phyloP scores from a whole-genome alignment of 2,329 filamentous ascomycete species.

The Ophiostoma piceae region DNA sequence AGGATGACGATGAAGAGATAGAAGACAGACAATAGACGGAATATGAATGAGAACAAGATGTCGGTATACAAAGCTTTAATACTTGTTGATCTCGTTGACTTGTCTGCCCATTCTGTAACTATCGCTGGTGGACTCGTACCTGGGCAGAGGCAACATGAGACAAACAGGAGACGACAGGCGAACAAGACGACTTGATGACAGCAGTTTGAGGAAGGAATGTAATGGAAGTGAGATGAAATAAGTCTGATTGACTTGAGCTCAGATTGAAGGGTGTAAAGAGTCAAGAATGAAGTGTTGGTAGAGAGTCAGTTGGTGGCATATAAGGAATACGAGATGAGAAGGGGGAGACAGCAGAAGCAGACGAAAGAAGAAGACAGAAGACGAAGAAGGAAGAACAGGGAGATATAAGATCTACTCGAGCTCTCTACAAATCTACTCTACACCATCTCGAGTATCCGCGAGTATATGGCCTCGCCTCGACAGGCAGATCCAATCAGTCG shows the following conservation, averaged over 20 bases:
- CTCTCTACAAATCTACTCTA: not conserved
- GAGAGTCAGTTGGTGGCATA: not conserved
- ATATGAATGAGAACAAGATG: not conserved
- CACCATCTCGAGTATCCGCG: not conserved
- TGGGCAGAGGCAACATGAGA: constrained; percentile 1
- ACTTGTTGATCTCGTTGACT: not conserved
- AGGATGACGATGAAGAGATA: not conserved
- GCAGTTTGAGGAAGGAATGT: not conserved
- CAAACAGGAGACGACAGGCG: constrained; percentile 4
- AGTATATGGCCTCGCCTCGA: not conserved
- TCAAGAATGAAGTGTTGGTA: not conserved
- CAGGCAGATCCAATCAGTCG: not conserved
- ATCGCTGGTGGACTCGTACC: not conserved
- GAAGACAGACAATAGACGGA: not conserved
- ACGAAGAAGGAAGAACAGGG: not conserved
- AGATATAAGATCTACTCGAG: not conserved
- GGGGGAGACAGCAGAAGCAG: not conserved
- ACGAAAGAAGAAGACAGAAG: not conserved
- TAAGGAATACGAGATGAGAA: not conserved
- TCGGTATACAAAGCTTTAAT: not conserved
- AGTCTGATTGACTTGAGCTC: not conserved
- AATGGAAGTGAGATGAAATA: not conserved
- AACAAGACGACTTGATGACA: not conserved
- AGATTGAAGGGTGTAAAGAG: not conserved
- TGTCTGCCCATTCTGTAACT: not conserved